phyloP scores from a whole-genome alignment of 2,329 filamentous ascomycete genomes.

The Hypoxylon rubiginosum region DNA sequence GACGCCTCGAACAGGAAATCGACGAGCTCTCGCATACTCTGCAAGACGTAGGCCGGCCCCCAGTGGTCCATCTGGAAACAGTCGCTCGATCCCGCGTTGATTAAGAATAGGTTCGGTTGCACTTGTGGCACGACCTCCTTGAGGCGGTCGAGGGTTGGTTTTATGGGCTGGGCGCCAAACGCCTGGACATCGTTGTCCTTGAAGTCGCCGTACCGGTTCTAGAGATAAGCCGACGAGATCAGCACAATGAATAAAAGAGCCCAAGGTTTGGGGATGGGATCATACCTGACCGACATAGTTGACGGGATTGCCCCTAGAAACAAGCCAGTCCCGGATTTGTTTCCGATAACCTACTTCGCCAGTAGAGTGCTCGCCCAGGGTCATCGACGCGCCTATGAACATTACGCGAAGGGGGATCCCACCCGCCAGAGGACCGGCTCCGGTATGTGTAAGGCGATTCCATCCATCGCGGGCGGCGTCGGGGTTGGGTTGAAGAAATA shows the following conservation, averaged over 20 bases:
- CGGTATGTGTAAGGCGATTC: slow-evolving; percentile 43
- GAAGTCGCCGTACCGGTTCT: slow-evolving; percentile 49
- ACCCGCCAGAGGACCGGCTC: slow-evolving; percentile 40
- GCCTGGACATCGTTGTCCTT: slow-evolving; percentile 51
- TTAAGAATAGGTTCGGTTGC: slow-evolving; percentile 48
- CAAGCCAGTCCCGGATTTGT: slow-evolving; percentile 48
- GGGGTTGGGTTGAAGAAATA: slow-evolving; percentile 42
- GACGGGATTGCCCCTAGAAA: slow-evolving; percentile 46
- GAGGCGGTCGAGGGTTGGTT: slow-evolving; percentile 45
- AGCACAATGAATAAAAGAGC: slow-evolving; percentile 13
- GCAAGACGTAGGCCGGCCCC: slow-evolving; percentile 45
- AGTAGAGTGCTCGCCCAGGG: slow-evolving; percentile 49
- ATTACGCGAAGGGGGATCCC: slow-evolving; percentile 49
- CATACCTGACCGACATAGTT: slow-evolving; percentile 48
- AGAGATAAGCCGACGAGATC: slow-evolving; percentile 17
- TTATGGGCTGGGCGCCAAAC: slow-evolving; percentile 46
- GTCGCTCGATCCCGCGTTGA: slow-evolving; percentile 50
- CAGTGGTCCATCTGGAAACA: slow-evolving; percentile 47
- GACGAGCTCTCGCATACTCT: slow-evolving; percentile 45
- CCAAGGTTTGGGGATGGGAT: not conserved
- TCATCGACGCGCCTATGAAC: slow-evolving; percentile 50
- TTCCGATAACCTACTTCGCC: slow-evolving; percentile 48
- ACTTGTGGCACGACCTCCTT: slow-evolving; percentile 44
- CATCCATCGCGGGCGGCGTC: slow-evolving; percentile 45
- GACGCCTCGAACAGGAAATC: slow-evolving; percentile 48